These are phyloP conservation scores for Aspergillaceae sp. DNA, from an alignment of 2,329 filamentous ascomycete genomes.

Conservation along the genomic window DNA sequence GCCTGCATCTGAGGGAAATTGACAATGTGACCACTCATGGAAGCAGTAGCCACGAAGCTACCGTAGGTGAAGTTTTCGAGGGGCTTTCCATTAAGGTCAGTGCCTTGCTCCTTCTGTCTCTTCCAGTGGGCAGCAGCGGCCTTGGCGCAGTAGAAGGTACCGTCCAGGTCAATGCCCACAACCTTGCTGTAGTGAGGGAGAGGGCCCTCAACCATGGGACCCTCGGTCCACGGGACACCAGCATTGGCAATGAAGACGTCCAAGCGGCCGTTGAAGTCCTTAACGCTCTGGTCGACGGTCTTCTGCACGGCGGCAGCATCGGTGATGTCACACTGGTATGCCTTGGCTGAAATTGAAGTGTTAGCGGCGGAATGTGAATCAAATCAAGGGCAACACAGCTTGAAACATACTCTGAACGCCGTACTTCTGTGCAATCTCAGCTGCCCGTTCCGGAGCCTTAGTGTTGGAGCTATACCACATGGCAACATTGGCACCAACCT, in stretches of 20 bases:
- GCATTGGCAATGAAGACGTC: conserved; percentile 69
- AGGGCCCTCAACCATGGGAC: conserved; percentile 57
- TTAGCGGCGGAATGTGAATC: conserved; percentile 2
- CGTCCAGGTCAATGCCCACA: conserved; percentile 63
- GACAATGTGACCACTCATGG: conserved; percentile 69
- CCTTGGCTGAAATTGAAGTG: conserved; percentile 29
- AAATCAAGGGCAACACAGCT: neutral
- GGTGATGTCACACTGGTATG: conserved; percentile 43
- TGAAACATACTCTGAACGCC: conserved; percentile 48
- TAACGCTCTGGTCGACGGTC: conserved; percentile 34
- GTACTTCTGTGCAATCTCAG: conserved; percentile 56
- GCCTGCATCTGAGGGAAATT: conserved; percentile 69
- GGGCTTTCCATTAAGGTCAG: conserved; percentile 52
- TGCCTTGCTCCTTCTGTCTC: conserved; percentile 60
- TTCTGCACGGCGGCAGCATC: conserved; percentile 34
- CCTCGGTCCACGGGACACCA: conserved; percentile 51
- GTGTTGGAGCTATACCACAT: conserved; percentile 66
- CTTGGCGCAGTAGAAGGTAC: conserved; percentile 68
- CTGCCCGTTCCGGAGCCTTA: conserved; percentile 53
- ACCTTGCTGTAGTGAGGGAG: conserved; percentile 59
- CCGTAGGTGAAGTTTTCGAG: conserved; percentile 54
- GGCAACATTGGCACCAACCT: conserved; percentile 63
- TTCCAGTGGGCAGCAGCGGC: conserved; percentile 62
- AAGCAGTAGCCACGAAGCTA: conserved; percentile 69
- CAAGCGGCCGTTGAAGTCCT: conserved; percentile 64